Percentiles rank a stretch among this genome's conserved stretches.
Conservation (phyloP, 805 yeast genomes). For the Candida takata region DNA sequence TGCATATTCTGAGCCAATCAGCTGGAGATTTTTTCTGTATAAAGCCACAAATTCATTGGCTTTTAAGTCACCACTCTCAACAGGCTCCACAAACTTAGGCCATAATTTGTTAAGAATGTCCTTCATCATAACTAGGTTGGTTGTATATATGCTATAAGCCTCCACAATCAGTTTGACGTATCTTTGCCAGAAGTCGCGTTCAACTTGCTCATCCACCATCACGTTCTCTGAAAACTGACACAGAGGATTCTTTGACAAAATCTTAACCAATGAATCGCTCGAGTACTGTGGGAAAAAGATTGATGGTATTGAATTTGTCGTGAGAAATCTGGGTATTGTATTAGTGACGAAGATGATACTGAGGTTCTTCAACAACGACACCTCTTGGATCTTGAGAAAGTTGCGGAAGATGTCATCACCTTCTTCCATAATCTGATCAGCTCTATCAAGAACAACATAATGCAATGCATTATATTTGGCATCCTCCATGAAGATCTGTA, state of each 20-base stretch:
- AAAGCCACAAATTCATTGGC: conserved; percentile 17
- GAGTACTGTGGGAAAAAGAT: conserved; percentile 17
- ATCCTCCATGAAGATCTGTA: conserved; percentile 10
- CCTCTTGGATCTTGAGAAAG: conserved; percentile 19
- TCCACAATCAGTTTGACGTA: conserved; percentile 21
- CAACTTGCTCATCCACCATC: background rate
- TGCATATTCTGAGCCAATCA: conserved; percentile 30
- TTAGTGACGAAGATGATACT: conserved; percentile 17
- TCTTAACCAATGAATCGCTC: conserved; percentile 8
- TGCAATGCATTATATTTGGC: conserved; percentile 11
- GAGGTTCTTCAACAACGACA: conserved; percentile 10
- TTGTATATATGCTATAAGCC: conserved; percentile 19
- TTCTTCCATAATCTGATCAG: conserved; percentile 21
- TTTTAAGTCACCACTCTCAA: conserved; percentile 8
- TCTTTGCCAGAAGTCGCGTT: conserved; percentile 15
- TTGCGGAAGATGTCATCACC: conserved; percentile 10
- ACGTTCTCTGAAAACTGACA: conserved; percentile 12
- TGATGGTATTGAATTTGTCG: conserved; percentile 15
- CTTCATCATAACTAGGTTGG: conserved; percentile 11
- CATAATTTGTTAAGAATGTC: conserved; percentile 17
- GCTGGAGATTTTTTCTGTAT: conserved; percentile 25
- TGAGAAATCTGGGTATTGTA: conserved; percentile 12
- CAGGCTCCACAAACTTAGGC: conserved; percentile 18
- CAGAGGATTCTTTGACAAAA: conserved; percentile 1
- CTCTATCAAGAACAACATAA: conserved; percentile 20